Evolutionary conservation across 805 yeast genomes (phyloP), one percentile per base, ranked within the genome.

Genomic region (Myxozyma udenii): DNA sequence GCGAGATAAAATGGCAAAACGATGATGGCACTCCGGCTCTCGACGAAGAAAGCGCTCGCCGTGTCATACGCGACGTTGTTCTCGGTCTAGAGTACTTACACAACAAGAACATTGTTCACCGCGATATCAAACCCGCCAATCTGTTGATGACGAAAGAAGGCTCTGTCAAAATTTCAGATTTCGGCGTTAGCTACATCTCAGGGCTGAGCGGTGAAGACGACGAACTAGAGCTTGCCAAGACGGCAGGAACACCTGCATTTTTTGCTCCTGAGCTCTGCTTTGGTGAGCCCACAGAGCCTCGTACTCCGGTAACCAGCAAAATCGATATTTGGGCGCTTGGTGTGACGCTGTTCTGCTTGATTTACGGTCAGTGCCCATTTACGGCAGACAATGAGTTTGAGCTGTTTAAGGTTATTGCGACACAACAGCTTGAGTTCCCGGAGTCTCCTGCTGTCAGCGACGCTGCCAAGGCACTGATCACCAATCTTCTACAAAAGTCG

Each of bases 321-420:
- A 86, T 93, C 49, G 98, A 93, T 70, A 85, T 91, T n/a, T 93
- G 98, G 98, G 95, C 98, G 0, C 69, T 89, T 19, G 98, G 98
- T 9, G 89, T 91, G 4, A 90, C 98, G 0, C 71, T 93, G 16
- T 93, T 82, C 68, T 90, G 97, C 66, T 71, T 93, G 35, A 65
- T 91, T 12, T 91, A 87, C 70, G 98, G 98, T 9, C 75, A 77
- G 57, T 78, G 93, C 40, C 98, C 98, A 2, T 93, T 91, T 66
- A 80, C 83, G 64, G 95, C 90, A 0, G 89, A 82, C 43, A 81
- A 87, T 28, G 96, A 89, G 63, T 91, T 78, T 70, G 95, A 85
- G 52, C 73, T 93, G 46, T 90, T 91, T 68, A 84, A 84, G 51
- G 88, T 81, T 11, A 93, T 93, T 59, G 86, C 82, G 39, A 78